phyloP scores from a whole-genome alignment of 371 early-diverging fungal genomes.

The Capillidium heterosporum region DNA sequence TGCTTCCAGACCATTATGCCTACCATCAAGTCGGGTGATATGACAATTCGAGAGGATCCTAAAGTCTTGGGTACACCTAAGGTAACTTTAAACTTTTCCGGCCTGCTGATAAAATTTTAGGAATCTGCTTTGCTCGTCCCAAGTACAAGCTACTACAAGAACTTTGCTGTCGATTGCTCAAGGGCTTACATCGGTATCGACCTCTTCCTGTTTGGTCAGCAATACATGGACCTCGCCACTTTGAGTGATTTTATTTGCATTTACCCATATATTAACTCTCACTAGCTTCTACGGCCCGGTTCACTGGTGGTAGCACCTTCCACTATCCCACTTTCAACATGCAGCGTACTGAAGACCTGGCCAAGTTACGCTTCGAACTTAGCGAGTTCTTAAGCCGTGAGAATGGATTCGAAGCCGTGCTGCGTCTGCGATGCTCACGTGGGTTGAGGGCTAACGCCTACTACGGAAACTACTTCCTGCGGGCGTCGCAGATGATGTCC shows the following conservation, averaged over 20 bases:
- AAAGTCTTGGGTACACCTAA: constrained; percentile 70
- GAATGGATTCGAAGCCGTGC: constrained; percentile 88
- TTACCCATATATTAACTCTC: neutral
- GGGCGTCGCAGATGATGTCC: constrained; percentile 84
- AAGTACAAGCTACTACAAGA: constrained; percentile 78
- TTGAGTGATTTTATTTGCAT: constrained; percentile 20
- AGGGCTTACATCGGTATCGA: constrained; percentile 83
- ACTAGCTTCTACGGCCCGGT: constrained; percentile 50
- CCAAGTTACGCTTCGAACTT: constrained; percentile 81
- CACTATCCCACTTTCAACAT: constrained; percentile 94
- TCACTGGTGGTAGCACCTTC: constrained; percentile 88
- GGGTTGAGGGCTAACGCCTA: constrained; percentile 63
- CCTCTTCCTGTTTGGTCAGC: constrained; percentile 78
- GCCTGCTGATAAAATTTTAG: constrained; percentile 7
- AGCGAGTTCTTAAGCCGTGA: constrained; percentile 60
- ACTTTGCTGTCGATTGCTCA: constrained; percentile 82
- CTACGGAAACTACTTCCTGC: constrained; percentile 93
- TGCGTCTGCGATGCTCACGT: constrained; percentile 87
- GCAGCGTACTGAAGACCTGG: constrained; percentile 60
- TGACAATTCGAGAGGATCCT: constrained; percentile 71
- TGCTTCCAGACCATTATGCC: constrained; percentile 69
- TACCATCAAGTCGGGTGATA: constrained; percentile 54
- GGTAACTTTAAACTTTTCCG: constrained; percentile 10
- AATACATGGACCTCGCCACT: constrained; percentile 87
- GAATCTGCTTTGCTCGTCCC: constrained; percentile 73